phyloP scores from a whole-genome alignment of 2,329 filamentous ascomycete species.

The Trichoderma hamatum region DNA sequence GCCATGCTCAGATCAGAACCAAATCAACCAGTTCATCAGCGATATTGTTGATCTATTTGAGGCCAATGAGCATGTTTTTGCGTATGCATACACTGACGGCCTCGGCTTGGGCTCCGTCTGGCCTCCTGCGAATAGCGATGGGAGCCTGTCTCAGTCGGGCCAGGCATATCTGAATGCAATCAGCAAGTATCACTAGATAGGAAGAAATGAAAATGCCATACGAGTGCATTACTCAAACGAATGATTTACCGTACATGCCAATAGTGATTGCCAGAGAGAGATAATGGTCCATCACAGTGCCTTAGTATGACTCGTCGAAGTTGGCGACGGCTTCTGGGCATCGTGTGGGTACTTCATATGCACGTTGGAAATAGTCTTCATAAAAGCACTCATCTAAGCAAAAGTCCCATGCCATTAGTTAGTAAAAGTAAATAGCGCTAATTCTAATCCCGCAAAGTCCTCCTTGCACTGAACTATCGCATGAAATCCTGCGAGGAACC shows the following conservation, averaged over 20 bases:
- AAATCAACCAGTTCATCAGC: conserved; percentile 29
- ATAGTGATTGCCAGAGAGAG: not conserved
- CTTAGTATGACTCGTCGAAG: too few species aligned
- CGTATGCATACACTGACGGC: conserved; percentile 30
- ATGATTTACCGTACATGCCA: not conserved
- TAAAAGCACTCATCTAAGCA: not conserved
- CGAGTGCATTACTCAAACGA: too few species aligned
- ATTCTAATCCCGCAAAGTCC: too few species aligned
- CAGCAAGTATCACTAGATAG: conserved; percentile 27
- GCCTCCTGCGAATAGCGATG: conserved; percentile 25
- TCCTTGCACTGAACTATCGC: not conserved
- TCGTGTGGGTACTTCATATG: too few species aligned
- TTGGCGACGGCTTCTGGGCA: too few species aligned
- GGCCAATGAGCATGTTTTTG: conserved; percentile 28
- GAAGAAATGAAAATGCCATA: not conserved
- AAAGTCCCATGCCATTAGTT: not conserved
- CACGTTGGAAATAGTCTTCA: not conserved
- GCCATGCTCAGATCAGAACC: conserved; percentile 27
- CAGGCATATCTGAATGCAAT: conserved; percentile 29
- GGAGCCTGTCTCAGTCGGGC: conserved; percentile 29
- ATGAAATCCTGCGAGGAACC: not conserved
- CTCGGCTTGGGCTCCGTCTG: conserved; percentile 27
- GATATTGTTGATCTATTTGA: conserved; percentile 29
- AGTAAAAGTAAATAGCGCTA: too few species aligned
- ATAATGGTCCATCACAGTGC: too few species aligned